Base-by-base conservation (phyloP, 805 yeast species). In the Starmerella riodocensis region DNA sequence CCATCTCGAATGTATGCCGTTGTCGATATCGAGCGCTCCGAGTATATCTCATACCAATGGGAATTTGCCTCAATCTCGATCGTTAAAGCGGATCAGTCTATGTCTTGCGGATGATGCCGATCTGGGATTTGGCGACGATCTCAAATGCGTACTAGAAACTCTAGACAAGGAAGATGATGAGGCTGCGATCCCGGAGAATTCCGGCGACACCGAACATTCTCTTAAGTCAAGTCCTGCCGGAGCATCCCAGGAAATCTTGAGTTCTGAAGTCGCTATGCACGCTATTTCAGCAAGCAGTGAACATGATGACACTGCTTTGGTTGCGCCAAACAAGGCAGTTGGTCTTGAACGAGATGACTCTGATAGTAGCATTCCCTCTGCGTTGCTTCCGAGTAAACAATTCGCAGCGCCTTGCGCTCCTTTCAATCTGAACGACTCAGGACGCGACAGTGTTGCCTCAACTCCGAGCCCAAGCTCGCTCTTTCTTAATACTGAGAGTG, bases 381-480 rank as follows among this genome's bases (percentile, higher is more conserved):
- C 31, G n/a, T 16, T 28, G n/a, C 18, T 28, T 9, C 31, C 31
- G 18, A 11, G 17, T 8, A 7, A 35, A 4, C 35, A 29, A 14
- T 26, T 41, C 24, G 5, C 4, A 14, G 14, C 32, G 28, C 47
- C 42, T 17, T 31, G 16, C 17, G 44, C 40, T 9, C 45, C 45
- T 6, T 40, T 34, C 34, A 18, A 32, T 17, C 35, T 31, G 13
- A 4, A 3, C 22, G 22, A 14, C 25, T 7, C 9, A 11, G n/a
- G 9, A 4, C 17, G 31, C 12, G 45, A 38, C 26, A 32, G 33
- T 22, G 43, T 25, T 7, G 11, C 20, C 18, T 32, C 17, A 24
- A 46, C 50, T 1, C 50, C 50, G 9, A 46, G 50, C 34, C 48
- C 50, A 14, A 39, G 20, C 28, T 41, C 48, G 9, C 35, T 44